A percentile compares a stretch with the other conserved stretches of the same genome.
Conservation (phyloP, 2,329 filamentous ascomycete genomes). For the Colletotrichum sp. region DNA sequence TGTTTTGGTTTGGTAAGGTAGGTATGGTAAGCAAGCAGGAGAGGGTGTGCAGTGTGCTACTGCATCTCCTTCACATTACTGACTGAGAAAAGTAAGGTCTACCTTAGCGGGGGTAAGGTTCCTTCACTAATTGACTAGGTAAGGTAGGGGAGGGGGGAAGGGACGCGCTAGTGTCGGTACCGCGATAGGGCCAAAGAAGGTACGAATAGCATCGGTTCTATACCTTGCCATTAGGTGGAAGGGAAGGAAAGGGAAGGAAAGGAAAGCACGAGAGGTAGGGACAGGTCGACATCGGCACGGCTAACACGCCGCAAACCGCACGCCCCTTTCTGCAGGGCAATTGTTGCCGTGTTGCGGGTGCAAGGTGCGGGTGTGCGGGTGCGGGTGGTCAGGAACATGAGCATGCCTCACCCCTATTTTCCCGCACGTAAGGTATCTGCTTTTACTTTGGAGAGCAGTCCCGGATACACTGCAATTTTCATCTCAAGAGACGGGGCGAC, state of each 20-base stretch:
- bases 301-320: not conserved
- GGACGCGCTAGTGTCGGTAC: not conserved
- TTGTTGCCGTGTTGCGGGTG: not conserved
- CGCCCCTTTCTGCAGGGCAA: not conserved
- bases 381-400: not conserved
- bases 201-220: not conserved
- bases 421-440: not conserved
- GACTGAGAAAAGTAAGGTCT: not conserved
- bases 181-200: not conserved
- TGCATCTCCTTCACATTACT: not conserved
- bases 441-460: not conserved
- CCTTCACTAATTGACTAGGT: not conserved
- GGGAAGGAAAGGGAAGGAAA: not conserved
- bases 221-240: not conserved
- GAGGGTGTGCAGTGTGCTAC: not conserved
- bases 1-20: not conserved
- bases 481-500: conserved; percentile 3
- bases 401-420: not conserved
- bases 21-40: not conserved
- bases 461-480: not conserved
- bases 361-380: not conserved
- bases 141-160: not conserved
- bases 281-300: not conserved
- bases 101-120: not conserved
- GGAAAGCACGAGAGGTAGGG: not conserved